Base-by-base conservation (phyloP, 371 early-diverging fungal genomes). In the Mucor irregularis region DNA sequence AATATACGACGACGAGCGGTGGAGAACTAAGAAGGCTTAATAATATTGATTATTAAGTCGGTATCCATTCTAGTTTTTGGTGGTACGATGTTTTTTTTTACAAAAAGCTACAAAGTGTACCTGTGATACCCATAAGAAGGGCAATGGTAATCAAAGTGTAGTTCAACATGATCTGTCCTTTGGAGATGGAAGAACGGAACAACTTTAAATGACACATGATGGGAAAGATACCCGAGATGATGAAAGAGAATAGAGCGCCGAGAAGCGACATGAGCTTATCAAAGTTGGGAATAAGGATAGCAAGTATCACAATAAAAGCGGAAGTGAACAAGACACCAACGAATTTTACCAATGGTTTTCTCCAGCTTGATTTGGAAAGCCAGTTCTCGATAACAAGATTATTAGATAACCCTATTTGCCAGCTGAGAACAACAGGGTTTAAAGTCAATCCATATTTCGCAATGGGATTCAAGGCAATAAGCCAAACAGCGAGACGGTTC, bases 381-480 rank as follows among this genome's bases (percentile, higher is more conserved):
- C 66, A 70, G 0, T 52, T 7, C 19, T 70, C 65, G 5, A 71
- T 24, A 3, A 8, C 5, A 6, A 65, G 50, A 17, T 49, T 56
- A 6, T 64, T 61, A 30, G 58, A 62, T n/a, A 73, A 53, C 30
- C 61, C 56, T 34, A 76, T 59, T 60, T 86, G 85, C 55, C 86
- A 58, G 29, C 76, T 76, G n/a, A 72, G 29, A 42, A 75, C 73
- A 10, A 90, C 81, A 6, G 90, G 91, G 9, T 74, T 78, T 11
- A 86, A 42, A 4, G 80, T 75, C 24, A 91, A 64, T 3, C 82
- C 84, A 52, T 81, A 90, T 59, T 90, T 91, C 16, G 88, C 83
- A 52, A 86, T 66, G 0, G 90, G 90, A 47, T 88, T 88, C 21
- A 89, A 43, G 0, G 85, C 87, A 26, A 89, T 77, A 5, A 89